phyloP scores from a whole-genome alignment of 495 filamentous ascomycete species.

The Recurvomyces mirabilis region DNA sequence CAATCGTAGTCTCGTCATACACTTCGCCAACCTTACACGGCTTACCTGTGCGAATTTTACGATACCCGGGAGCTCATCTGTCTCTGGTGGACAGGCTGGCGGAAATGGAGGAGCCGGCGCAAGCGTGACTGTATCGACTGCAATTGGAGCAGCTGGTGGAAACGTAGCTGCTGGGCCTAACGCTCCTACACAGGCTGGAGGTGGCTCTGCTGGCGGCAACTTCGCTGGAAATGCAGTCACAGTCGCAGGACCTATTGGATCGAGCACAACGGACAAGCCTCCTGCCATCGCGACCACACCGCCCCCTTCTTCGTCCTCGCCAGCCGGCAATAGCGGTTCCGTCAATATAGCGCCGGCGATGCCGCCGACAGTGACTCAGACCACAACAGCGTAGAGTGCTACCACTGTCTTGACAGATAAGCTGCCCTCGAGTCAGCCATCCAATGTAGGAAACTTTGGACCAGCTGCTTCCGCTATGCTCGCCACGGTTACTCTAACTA shows the following conservation, averaged over 20 bases:
- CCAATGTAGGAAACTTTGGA: background rate
- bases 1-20: conserved; percentile 67
- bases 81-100: background rate
- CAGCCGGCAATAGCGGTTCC: no score
- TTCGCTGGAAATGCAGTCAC: no score
- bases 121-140: background rate
- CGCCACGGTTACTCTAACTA: no score
- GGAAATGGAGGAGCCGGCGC: background rate
- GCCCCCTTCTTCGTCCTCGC: no score
- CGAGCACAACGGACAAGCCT: no score
- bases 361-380: background rate
- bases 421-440: background rate
- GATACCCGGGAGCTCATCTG: conserved; percentile 1
- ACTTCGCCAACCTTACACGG: conserved; percentile 58
- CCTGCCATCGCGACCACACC: no score
- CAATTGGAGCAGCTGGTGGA: background rate
- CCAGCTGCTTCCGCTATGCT: no score
- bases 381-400: background rate
- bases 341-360: no score
- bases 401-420: background rate
- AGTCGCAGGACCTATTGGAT: no score
- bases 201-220: no score
- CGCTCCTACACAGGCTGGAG: background rate
- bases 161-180: background rate
- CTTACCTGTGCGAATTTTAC: conserved; percentile 63